Base-by-base conservation (phyloP, 179 eudicot species). In the Camellia oleifera region DNA sequence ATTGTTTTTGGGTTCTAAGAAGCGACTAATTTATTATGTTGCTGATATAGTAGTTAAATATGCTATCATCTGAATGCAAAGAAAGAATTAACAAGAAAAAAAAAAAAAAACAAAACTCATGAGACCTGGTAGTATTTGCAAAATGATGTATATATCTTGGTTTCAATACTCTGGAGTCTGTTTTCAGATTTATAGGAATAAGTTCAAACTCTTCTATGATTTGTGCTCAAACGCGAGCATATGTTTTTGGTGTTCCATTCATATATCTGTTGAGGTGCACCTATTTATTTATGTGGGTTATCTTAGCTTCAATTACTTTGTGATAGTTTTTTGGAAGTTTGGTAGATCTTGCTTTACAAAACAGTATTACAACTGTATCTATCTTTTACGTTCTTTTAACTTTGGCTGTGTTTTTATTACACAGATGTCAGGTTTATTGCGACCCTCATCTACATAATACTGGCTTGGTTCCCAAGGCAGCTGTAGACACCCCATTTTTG, bases 381-480 rank as follows among this genome's bases (percentile, higher is more conserved):
- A 58, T 77, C 23, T 46, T 1, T 44, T 73, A 7, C 11, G 46
- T 56, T 63, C 52, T 73, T 77, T 40, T 79, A 56, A 72, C 68
- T 0, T 57, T 54, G 7, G 73, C 20, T 83, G 84, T 26, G 77
- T 68, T 78, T 76, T 77, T 80, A 42, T 58, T 74, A n/a, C 86
- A 83, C 97, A 96, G 98, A 90, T 91, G 83, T 90, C 97, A 77
- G 89, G 93, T 88, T 78, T 88, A 80, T 56, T 88, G 82, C 96
- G 90, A 79, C 89, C 92, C 75, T 88, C 97, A 81, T 85, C 97
- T 74, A 82, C 92, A 52, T 96, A 88, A 79, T 90, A 79, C 83
- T 94, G 99, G 99, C 89, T 89, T 75, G 88, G 94, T 82, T 90
- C 99, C 77, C 98, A 90, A 82, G 84, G 88, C 79, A 88, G 88